phyloP scores from a whole-genome alignment of 2,329 filamentous ascomycete species.

The Pseudodiploospora longispora region DNA sequence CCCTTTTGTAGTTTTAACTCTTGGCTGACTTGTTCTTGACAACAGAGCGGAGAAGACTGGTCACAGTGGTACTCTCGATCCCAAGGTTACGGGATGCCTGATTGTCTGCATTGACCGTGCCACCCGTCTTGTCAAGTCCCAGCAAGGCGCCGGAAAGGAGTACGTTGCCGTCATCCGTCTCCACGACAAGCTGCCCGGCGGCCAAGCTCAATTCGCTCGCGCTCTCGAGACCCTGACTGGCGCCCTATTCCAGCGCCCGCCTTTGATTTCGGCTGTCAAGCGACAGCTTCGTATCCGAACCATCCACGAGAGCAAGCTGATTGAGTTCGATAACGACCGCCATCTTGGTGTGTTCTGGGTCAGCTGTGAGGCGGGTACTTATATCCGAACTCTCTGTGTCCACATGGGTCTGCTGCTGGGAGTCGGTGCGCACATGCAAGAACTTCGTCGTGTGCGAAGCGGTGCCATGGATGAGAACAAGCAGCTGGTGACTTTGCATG shows the following conservation, averaged over 20 bases:
- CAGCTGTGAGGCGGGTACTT: slow-evolving; percentile 93
- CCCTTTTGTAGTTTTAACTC: slow-evolving; percentile 7
- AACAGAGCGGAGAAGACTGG: slow-evolving; percentile 74
- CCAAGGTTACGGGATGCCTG: slow-evolving; percentile 92
- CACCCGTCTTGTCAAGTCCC: slow-evolving; percentile 94
- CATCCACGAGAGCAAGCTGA: slow-evolving; percentile 92
- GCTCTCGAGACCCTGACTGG: slow-evolving; percentile 94
- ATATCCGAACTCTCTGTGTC: slow-evolving; percentile 96
- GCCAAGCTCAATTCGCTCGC: slow-evolving; percentile 84
- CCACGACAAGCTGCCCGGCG: slow-evolving; percentile 90
- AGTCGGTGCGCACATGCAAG: slow-evolving; percentile 96
- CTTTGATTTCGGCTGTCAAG: slow-evolving; percentile 97
- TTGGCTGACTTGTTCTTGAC: neutral
- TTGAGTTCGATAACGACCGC: slow-evolving; percentile 97
- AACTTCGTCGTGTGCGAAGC: slow-evolving; percentile 85
- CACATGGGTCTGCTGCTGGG: slow-evolving; percentile 71
- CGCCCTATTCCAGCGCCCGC: slow-evolving; percentile 84
- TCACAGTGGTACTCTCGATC: slow-evolving; percentile 95
- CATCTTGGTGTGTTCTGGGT: slow-evolving; percentile 99
- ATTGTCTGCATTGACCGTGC: slow-evolving; percentile 96
- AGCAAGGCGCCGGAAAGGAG: slow-evolving; percentile 98
- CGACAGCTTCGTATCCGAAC: slow-evolving; percentile 96
- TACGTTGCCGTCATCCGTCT: slow-evolving; percentile 94
- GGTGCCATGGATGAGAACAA: slow-evolving; percentile 92
- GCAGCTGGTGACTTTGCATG: slow-evolving; percentile 83